Base-by-base conservation (phyloP, 768 basidiomycete species). In the Myochromella boudieri region DNA sequence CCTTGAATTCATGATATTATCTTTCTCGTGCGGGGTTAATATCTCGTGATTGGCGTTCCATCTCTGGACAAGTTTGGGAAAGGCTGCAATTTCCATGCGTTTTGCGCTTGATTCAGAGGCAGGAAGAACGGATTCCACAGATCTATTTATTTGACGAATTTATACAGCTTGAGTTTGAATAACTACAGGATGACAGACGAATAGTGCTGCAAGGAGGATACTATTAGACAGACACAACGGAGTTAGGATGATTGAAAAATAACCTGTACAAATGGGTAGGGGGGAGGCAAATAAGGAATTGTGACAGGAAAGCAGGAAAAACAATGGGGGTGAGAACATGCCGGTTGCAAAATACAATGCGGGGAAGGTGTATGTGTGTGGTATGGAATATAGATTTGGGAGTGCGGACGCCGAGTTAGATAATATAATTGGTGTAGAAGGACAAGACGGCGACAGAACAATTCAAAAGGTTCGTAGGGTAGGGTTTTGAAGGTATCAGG, bases 121-220 rank as follows among this genome's bases (percentile, higher is more conserved):
- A 48, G 27, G 21, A 50, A 10, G 12, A 24, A 27, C n/a, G 34
- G 49, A 52, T 40, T 56, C 53, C 53, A 46, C 51, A 48, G 40
- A 49, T 70, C 68, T 69, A 67, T 67, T 71, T 72, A 54, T 51
- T 42, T 28, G 73, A 68, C 56, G 68, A 75, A 69, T 76, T 76
- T 77, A 76, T 78, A 78, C 76, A 79, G 67, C 64, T 71, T 68
- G 57, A 61, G 63, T 62, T 63, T 58, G 73, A 77, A 80, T 77
- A 79, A 84, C 81, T 85, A 85, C 82, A 84, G 72, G 77, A 76
- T 78, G 76, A 76, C 76, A 80, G 72, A 73, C 75, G 71, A 78
- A 77, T 78, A 78, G 74, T 74, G 77, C 76, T 78, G 76, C 74
- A 72, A 75, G 55, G 68, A 61, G 63, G 60, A 64, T 76, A 80